Base-by-base conservation (phyloP, 768 basidiomycete species). In the Mrakia blollopis region DNA sequence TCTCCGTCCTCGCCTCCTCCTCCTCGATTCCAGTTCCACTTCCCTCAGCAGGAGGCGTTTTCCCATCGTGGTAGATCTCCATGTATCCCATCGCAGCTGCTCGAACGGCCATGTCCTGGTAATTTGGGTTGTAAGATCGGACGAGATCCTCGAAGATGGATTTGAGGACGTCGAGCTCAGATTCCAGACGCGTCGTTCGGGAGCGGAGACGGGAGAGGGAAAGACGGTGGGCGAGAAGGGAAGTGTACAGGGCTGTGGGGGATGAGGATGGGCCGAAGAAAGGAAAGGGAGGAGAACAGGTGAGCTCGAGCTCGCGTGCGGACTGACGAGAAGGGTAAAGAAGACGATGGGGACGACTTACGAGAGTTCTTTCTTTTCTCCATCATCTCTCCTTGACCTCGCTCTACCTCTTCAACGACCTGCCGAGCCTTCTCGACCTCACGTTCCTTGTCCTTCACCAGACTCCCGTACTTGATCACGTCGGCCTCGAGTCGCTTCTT, bases 81-180 rank as follows among this genome's bases (percentile, higher is more conserved):
- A 94, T 92, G 90, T 92, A 98, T 21, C 94, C 95, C 67, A 94
- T 89, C 23, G 98, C 94, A 25, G 96, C 95, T 80, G 96, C 95
- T 39, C 97, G 88, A 68, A 98, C 96, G 2, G 94, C 94, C 96
- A 99, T 98, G 82, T 99, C 96, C 72, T 98, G 95, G 84, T 98
- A 98, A 83, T 99, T 99, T 23, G 96, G 96, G 83, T 99, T 99
- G 85, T 97, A 98, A 6, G 91, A 90, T 14, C 88, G 88, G 30
- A 92, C 88, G 16, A 99, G 88, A 39, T 89, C 86, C 76, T 89
- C 88, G 9, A 99, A 87, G 71, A 99, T 92, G n/a, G 90, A 88
- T 32, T 90, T 91, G 3, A 99, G 88, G 65, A 89, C 86, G 78
- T 88, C 88, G 81, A 95, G 89, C 72, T 91, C 90, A 77, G 91